Evolutionary conservation across 2,329 filamentous ascomycete species (phyloP).

Genomic region (Endocalyx cinctus): DNA sequence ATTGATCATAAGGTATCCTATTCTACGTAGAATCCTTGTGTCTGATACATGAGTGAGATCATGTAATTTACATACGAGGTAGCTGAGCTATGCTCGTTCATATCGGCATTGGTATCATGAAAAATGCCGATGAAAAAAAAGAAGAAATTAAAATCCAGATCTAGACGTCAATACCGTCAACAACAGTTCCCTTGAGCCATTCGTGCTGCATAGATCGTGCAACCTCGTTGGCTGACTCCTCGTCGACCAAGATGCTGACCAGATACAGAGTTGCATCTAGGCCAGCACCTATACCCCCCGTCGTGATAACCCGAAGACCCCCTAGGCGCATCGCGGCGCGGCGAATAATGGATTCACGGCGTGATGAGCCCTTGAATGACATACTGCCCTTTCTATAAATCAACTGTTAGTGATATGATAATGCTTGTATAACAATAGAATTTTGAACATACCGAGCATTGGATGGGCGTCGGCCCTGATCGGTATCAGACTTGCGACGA

Average conservation of each 20-base stretch:
- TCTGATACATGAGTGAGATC: too few species aligned
- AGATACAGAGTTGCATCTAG: constrained; percentile 82
- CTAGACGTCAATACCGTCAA: constrained; percentile 80
- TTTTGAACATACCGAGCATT: constrained; percentile 50
- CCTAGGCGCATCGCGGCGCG: constrained; percentile 71
- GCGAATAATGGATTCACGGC: constrained; percentile 75
- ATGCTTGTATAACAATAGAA: background rate
- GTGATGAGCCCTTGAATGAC: constrained; percentile 68
- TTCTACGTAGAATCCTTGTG: too few species aligned
- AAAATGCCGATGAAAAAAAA: too few species aligned
- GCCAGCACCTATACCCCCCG: constrained; percentile 73
- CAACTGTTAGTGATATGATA: constrained; percentile 15
- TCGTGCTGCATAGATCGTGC: constrained; percentile 73
- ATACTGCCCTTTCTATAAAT: constrained; percentile 72
- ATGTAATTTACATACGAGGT: too few species aligned
- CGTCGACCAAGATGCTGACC: constrained; percentile 75
- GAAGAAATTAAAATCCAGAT: too few species aligned
- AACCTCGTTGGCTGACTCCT: constrained; percentile 71
- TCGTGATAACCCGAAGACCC: constrained; percentile 70
- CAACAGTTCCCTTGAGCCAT: constrained; percentile 81
- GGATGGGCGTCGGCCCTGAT: constrained; percentile 56
- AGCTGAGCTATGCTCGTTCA: too few species aligned
- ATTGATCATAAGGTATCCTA: too few species aligned
- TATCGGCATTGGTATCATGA: too few species aligned
- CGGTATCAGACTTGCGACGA: constrained; percentile 65